These are phyloP conservation scores for Fonsecaea pugnacius DNA, from an alignment of 2,329 filamentous ascomycete genomes.

Conservation along the genomic window DNA sequence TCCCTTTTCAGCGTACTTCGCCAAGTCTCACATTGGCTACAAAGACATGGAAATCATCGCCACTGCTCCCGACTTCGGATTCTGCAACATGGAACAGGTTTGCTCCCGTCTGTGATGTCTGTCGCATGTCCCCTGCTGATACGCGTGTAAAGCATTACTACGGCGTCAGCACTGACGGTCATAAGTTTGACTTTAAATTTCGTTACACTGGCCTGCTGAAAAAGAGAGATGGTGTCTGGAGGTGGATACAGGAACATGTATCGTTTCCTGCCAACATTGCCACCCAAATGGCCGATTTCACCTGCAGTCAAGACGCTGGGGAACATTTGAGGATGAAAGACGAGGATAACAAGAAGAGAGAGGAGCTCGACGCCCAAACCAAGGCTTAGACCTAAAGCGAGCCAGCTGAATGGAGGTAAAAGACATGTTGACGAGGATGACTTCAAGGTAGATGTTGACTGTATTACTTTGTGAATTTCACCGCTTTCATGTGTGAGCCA, in stretches of 20 bases:
- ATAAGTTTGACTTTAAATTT: slow-evolving; percentile 6
- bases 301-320: slow-evolving; percentile 2
- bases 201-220: not conserved
- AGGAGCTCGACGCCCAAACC: not conserved
- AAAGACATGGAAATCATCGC: slow-evolving; percentile 8
- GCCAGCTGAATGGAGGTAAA: not conserved
- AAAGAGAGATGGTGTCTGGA: slow-evolving; percentile 4
- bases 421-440: too few relatives aligned
- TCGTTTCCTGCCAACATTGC: slow-evolving; percentile 5
- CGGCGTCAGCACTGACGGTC: not conserved
- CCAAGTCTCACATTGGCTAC: slow-evolving; percentile 4
- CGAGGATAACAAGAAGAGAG: slow-evolving; percentile 1
- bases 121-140: not conserved
- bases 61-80: not conserved
- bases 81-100: slow-evolving; percentile 10
- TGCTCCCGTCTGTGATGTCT: not conserved
- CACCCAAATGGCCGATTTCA: slow-evolving; percentile 4
- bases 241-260: slow-evolving; percentile 2
- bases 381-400: not conserved
- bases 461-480: too few relatives aligned
- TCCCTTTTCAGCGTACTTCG: slow-evolving; percentile 2
- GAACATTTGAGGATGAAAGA: slow-evolving; percentile 5
- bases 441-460: too few relatives aligned
- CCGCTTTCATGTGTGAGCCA: too few relatives aligned
- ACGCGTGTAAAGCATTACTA: not conserved